Conservation (phyloP, 176 grass and related monocot genomes). For the Cenchrus fungigraminus region DNA sequence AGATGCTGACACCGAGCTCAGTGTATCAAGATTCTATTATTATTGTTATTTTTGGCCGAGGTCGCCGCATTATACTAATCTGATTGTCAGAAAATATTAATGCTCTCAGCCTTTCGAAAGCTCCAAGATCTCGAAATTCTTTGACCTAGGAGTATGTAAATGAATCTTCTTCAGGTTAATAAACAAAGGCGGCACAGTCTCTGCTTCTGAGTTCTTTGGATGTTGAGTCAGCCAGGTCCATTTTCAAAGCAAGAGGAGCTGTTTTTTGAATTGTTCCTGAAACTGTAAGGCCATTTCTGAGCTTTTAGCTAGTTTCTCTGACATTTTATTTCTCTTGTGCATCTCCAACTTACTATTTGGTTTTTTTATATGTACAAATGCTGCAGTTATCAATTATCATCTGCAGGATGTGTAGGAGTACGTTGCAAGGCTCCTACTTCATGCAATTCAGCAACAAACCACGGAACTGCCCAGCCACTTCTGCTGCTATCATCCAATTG, state of each 20-base stretch:
- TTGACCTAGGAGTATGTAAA: not conserved
- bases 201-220: not conserved
- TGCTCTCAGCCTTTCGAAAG: too few species aligned
- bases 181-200: not conserved
- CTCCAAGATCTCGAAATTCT: slow-evolving; percentile 7
- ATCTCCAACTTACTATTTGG: not conserved
- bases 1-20: not conserved
- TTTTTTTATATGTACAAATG: not conserved
- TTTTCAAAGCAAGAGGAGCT: not conserved
- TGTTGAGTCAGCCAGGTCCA: not conserved
- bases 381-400: too few species aligned
- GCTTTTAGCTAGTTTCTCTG: not conserved
- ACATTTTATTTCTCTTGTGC: not conserved
- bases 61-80: not conserved
- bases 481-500: slow-evolving; percentile 11
- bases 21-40: not conserved
- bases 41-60: not conserved
- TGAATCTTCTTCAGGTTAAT: not conserved
- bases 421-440: not conserved
- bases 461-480: not conserved
- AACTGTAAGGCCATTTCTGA: not conserved
- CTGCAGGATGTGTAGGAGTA: not conserved
- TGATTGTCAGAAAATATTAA: slow-evolving; percentile 10
- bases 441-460: slow-evolving; percentile 25
- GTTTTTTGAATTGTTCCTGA: not conserved